Evolutionary conservation across 2,329 filamentous ascomycete genomes (phyloP).

Genomic region (Diaporthe citriasiana): DNA sequence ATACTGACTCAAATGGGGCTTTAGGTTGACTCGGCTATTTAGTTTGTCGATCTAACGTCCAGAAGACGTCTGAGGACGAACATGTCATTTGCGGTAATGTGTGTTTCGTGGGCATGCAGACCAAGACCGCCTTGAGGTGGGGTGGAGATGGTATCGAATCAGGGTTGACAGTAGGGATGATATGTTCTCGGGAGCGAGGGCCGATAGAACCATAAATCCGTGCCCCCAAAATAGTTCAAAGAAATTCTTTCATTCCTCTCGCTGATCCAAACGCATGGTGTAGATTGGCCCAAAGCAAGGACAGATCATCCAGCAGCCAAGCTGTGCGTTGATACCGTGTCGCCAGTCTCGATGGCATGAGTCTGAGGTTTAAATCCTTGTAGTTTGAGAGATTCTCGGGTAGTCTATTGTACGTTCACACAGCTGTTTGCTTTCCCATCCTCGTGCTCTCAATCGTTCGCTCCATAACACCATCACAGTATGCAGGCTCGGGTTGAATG

Average conservation of each 20-base stretch:
- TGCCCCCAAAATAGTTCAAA: too few relatives aligned
- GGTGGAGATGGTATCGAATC: not conserved
- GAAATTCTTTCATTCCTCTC: not conserved
- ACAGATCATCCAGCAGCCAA: not conserved
- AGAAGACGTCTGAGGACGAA: not conserved
- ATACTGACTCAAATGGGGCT: not conserved
- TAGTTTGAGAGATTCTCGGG: not conserved
- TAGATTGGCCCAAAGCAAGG: too few relatives aligned
- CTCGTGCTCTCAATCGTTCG: constrained; percentile 11
- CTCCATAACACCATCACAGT: constrained; percentile 29
- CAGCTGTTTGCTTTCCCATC: constrained; percentile 2
- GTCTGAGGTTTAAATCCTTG: not conserved
- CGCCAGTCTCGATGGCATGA: too few relatives aligned
- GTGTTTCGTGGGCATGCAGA: not conserved
- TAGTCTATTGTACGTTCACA: not conserved
- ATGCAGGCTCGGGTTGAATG: constrained; percentile 17
- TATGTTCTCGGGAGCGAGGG: not conserved
- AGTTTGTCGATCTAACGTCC: not conserved
- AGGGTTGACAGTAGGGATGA: not conserved
- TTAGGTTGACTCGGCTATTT: not conserved
- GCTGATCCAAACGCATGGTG: not conserved
- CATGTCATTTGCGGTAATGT: too few relatives aligned
- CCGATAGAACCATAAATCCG: too few relatives aligned
- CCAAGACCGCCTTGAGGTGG: not conserved
- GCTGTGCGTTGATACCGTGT: not conserved